Evolutionary conservation across 202 grass and related monocot genomes (phyloP).

Genomic region (Carex arenaria): DNA sequence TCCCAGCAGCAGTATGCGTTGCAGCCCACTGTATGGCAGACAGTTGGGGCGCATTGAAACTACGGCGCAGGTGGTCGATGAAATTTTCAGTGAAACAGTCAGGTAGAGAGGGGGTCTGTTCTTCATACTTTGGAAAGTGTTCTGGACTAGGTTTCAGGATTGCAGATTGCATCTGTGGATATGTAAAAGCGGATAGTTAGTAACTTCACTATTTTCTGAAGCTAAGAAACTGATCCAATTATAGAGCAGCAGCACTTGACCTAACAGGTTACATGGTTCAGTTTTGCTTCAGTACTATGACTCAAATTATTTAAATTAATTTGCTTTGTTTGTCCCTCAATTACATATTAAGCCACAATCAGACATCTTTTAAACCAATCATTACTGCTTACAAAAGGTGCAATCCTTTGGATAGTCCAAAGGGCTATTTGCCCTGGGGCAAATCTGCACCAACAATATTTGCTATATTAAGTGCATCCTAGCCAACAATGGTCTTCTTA

Average conservation of each 20-base stretch:
- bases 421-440: neutral
- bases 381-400: neutral
- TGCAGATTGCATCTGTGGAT: constrained; percentile 91
- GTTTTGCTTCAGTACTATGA: neutral
- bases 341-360: neutral
- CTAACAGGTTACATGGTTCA: neutral
- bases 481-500: neutral
- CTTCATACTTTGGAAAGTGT: constrained; percentile 95
- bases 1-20: constrained; percentile 95
- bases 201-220: constrained; percentile 5
- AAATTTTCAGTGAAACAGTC: constrained; percentile 97
- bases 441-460: neutral
- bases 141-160: constrained; percentile 97
- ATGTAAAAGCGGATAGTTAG: neutral
- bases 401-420: neutral
- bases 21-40: constrained; percentile 99
- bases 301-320: neutral
- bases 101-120: constrained; percentile 82
- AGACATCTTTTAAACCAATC: neutral
- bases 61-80: constrained; percentile 69
- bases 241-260: neutral
- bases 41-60: constrained; percentile 84
- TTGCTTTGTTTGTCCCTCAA: neutral
- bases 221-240: neutral
- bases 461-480: neutral